Base-by-base conservation (phyloP, 2,329 filamentous ascomycete genomes). In the Chaetoscypha palmicola region DNA sequence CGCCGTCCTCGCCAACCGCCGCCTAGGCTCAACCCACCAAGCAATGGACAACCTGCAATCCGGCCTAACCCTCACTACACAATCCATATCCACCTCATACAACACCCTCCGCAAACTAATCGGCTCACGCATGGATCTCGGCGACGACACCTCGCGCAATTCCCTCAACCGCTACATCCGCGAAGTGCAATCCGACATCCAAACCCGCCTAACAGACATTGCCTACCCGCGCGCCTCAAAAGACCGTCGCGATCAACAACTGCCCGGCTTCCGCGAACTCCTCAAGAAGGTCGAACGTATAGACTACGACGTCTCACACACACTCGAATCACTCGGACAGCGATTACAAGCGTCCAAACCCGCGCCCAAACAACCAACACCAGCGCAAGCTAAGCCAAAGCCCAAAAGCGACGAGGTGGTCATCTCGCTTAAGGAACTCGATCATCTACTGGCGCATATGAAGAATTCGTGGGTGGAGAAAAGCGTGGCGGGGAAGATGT, bases 71-170 rank as follows among this genome's bases (percentile, higher is more conserved):
- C 8, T 35, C 10, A 34, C 41, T 30, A 35, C 38, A 19, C 23
- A 30, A 5, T 32, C 32, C 16, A 49, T 55, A 38, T 35, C 43
- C 19, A 31, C 23, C 12, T 21, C 38, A 23, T 55, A 40, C 37
- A 39, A 35, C 10, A 30, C 46, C 4, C 26, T 46, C 9, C 46
- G 48, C 17, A 44, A 41, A 10, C 16, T 41, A 24, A 23, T 48
- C 43, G 52, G 50, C 12, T 50, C 52, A 28, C 46, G 45, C 11
- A 48, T 55, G 41, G 52, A 55, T 39, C 35, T 53, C 8, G 52
- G 52, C 4, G 52, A 55, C 28, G 46, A 50, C n/a, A 22, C n/a
- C 1, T 30, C 50, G 9, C 30, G 44, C 4, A 24, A 31, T 26
- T n/a, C 33, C 20, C 3, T 53, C 2, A 40, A 41, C 3, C 14